A percentile compares a stretch with the other conserved stretches of the same genome.
Conservation (phyloP, 179 eudicot species). For the Heliamphora ciliata region DNA sequence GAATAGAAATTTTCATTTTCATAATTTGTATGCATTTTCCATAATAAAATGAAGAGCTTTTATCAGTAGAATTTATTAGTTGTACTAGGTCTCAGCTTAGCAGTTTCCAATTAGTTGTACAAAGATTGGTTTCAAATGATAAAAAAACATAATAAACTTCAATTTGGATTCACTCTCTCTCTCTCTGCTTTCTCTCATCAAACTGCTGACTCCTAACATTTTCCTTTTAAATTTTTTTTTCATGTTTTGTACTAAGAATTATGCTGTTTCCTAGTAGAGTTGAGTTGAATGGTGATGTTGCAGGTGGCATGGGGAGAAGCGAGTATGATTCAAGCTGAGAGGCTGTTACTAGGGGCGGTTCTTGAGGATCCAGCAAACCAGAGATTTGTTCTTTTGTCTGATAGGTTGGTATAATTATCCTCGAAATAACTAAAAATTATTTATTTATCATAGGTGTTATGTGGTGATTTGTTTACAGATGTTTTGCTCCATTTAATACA, state of each 20-base stretch:
- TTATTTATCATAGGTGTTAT: background rate
- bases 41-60: background rate
- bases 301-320: slow-evolving; percentile 96
- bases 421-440: background rate
- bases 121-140: background rate
- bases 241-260: background rate
- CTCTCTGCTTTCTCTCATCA: too few relatives aligned
- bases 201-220: too few relatives aligned
- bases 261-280: background rate
- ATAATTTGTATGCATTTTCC: background rate
- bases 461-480: background rate
- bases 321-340: slow-evolving; percentile 91
- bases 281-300: slow-evolving; percentile 20
- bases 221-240: background rate
- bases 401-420: slow-evolving; percentile 42
- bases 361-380: slow-evolving; percentile 86
- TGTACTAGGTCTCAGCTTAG: background rate
- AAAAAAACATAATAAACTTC: background rate
- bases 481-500: background rate
- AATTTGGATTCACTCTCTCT: background rate
- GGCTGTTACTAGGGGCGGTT: slow-evolving; percentile 68
- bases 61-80: background rate
- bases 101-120: too few relatives aligned
- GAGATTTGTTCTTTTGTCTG: slow-evolving; percentile 95
- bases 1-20: background rate